These are phyloP conservation scores for Dryadomyces quercivorus DNA, from an alignment of 2,329 filamentous ascomycete genomes.

Conservation along the genomic window DNA sequence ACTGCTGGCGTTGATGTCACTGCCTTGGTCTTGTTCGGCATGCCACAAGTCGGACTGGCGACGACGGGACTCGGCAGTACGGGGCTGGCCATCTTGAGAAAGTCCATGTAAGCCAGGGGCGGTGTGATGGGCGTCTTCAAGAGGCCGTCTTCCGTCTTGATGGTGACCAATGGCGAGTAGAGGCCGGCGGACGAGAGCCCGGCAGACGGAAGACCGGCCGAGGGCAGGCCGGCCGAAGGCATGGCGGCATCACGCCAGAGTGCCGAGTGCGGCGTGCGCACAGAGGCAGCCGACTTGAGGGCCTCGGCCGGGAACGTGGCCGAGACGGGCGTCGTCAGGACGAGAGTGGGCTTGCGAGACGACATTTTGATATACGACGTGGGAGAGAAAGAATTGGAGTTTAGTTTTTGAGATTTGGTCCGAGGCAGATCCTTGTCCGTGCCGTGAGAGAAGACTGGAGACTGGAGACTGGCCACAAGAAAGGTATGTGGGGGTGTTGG, in stretches of 20 bases:
- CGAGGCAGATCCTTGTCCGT: too few relatives aligned
- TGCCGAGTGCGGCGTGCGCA: conserved; percentile 55
- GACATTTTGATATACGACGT: conserved; percentile 28
- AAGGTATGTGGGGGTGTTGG: conserved; percentile 5
- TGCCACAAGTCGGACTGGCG: neutral
- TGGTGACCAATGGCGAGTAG: conserved; percentile 30
- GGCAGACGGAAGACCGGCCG: conserved; percentile 26
- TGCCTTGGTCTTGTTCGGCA: neutral
- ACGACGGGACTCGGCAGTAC: conserved; percentile 8
- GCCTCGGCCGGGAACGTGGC: conserved; percentile 41
- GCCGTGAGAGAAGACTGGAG: neutral
- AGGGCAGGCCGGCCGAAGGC: conserved; percentile 21
- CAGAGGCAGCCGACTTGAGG: conserved; percentile 28
- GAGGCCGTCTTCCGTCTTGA: conserved; percentile 56
- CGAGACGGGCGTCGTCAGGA: conserved; percentile 49
- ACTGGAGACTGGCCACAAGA: conserved; percentile 2
- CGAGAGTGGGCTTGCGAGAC: conserved; percentile 39
- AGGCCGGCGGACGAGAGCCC: conserved; percentile 23
- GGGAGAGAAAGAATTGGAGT: conserved; percentile 5
- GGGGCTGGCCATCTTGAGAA: conserved; percentile 56
- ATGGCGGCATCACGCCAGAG: conserved; percentile 28
- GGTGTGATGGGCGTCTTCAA: conserved; percentile 82
- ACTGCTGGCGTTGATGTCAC: neutral
- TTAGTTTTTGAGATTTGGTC: neutral
- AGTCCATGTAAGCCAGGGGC: conserved; percentile 81